Base-by-base conservation (phyloP, 116 monocot species). In the Iris pallida region DNA sequence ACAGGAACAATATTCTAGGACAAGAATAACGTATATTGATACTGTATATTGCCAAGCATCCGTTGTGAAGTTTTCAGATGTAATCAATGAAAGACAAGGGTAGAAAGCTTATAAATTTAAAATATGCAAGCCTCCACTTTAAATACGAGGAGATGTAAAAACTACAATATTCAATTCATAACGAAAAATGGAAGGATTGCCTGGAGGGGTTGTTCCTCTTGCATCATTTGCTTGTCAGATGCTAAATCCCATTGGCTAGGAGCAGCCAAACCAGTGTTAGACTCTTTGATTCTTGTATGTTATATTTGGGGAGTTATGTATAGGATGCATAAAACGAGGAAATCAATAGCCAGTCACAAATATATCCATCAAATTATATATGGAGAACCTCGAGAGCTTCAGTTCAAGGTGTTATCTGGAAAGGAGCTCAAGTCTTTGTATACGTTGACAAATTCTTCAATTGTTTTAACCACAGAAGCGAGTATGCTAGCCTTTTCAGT, bases 221-320 rank as follows among this genome's bases (percentile, higher is more conserved):
- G 88, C 95, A 95, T 95, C 94, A 95, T 90, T 77, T 95, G 90
- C 67, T 95, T 90, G 60, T 90, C 90, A 68, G 95, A 90, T 47
- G 90, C 95, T 12, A 95, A 72, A 73, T 95, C 95, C 90, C 95
- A 95, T 45, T 90, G 95, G 66, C 90, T 90, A 16, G 95, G 95
- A 69, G 90, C 77, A 59, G 86, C 95, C 72, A 95, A 72, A 44
- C 95, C 95, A 42, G 90, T 95, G 60, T 95, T 90, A 16, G 90
- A 95, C 82, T 95, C 95, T 48, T 90, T 95, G 55, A 95, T 95
- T 57, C 95, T 90, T 88, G 81, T 41, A 52, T 47, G 10, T 64
- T 41, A 16, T 16, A 73, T 12, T 14, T 46, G 30, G 16, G n/a
- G 7, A 64, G 47, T 18, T 8, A 1, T 12, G 10, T 67, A 49